phyloP scores from a whole-genome alignment of 495 filamentous ascomycete species.

The Daldinia loculata region DNA sequence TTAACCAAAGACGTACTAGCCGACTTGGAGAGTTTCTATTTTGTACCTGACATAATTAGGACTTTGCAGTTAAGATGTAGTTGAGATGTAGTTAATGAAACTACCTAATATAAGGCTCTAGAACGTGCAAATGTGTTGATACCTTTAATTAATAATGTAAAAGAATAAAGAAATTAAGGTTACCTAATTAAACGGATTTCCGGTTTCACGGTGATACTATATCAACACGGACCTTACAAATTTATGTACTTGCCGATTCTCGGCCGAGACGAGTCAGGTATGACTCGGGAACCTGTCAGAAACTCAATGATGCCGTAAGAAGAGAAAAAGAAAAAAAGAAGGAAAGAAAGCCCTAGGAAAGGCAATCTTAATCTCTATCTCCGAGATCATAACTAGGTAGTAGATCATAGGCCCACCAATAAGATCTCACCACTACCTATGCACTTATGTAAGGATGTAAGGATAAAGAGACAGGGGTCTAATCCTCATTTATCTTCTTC shows the following conservation, averaged over 20 bases:
- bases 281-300: neutral
- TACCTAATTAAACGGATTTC: too few relatives aligned
- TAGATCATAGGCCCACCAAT: conserved; percentile 36
- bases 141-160: too few relatives aligned
- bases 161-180: too few relatives aligned
- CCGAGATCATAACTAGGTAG: conserved; percentile 34
- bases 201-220: neutral
- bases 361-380: conserved; percentile 11
- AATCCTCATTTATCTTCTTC: conserved; percentile 12
- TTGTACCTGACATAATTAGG: neutral
- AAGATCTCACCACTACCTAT: conserved; percentile 3
- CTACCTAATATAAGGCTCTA: too few relatives aligned
- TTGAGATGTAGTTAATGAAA: too few relatives aligned
- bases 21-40: neutral
- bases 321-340: neutral
- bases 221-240: neutral
- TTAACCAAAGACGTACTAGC: neutral
- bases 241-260: neutral
- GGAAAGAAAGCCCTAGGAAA: neutral
- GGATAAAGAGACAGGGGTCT: conserved; percentile 17
- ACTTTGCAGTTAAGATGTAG: neutral
- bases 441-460: conserved; percentile 22
- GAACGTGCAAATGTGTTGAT: neutral
- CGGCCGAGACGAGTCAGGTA: neutral
- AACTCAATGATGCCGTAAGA: neutral